Base-by-base conservation (phyloP, 1,284 basidiomycete species). In the Hortiboletus rubellus region DNA sequence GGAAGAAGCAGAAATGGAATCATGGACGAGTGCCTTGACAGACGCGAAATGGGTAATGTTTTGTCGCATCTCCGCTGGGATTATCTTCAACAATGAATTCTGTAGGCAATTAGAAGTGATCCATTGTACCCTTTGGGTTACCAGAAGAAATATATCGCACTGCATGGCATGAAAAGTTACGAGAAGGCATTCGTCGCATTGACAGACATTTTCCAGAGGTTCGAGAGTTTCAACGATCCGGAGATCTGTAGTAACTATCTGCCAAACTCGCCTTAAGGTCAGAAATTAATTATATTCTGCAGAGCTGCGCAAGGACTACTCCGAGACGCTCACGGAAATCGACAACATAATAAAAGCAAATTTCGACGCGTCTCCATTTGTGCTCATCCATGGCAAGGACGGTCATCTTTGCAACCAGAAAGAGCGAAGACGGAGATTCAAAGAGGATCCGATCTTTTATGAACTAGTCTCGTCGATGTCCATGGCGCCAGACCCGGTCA, bases 391-490 rank as follows among this genome's bases (percentile, higher is more conserved):
- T 27, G 27, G 27, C 3, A 27, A 27, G 27, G 27, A 27, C 27
- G 27, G 27, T 27, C 27, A 5, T 27, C 27, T 27, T 27, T 27
- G 27, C 6, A 7, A 27, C 27, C 27, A 27, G 27, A 7, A 4
- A 27, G 27, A 27, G 27, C 27, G 6, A 27, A 27, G 27, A 27
- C 27, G 27, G 6, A 27, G 27, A 7, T 27, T 27, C 27, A 27
- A 27, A 27, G 27, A 27, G 27, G 46, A 53, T 3, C 37, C n/a
- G 5, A 31, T 14, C 30, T 66, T 45, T 44, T 14, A 41, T 18
- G 36, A 65, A 15, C 42, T 65, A 8, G 27, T 63, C 38, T 60
- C 57, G 1, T 65, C 38, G 8, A 54, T 49, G 37, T 46, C 54
- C 33, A 46, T 27, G 27, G 27, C 27, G 27, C 27, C 27, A 7